These are phyloP conservation scores for Phanerodontia chrysosporium DNA, from an alignment of 768 basidiomycete species.

Conservation along the genomic window DNA sequence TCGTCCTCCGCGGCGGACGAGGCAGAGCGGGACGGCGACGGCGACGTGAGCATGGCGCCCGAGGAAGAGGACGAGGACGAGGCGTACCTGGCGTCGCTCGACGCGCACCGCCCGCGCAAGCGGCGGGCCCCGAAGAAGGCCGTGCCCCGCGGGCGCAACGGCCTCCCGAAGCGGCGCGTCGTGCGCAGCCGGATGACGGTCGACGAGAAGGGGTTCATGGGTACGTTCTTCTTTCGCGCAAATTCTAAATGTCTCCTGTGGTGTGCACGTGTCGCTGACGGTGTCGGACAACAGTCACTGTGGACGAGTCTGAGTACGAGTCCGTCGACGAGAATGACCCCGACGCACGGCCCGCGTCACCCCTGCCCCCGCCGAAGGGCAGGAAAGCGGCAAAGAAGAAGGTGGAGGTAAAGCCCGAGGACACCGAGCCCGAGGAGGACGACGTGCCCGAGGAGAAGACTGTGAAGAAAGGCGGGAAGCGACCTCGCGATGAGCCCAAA, in stretches of 20 bases:
- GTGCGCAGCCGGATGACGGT: conserved; percentile 50
- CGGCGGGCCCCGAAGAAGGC: conserved; percentile 48
- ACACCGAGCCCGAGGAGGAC: neutral
- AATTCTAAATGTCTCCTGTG: neutral
- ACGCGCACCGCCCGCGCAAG: conserved; percentile 24
- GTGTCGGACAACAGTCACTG: conserved; percentile 44
- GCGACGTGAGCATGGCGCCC: conserved; percentile 4
- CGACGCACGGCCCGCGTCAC: conserved; percentile 19
- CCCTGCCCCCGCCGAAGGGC: conserved; percentile 18
- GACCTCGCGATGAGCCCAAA: conserved; percentile 22
- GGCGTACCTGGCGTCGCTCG: neutral
- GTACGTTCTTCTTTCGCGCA: no score
- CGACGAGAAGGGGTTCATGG: conserved; percentile 71
- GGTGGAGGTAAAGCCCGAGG: conserved; percentile 7
- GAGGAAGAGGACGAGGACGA: no score
- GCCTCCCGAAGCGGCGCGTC: conserved; percentile 68
- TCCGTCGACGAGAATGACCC: conserved; percentile 62
- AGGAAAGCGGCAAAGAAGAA: conserved; percentile 18
- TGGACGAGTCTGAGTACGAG: conserved; percentile 81
- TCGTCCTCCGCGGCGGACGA: no score
- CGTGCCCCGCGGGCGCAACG: conserved; percentile 73
- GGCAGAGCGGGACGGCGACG: neutral
- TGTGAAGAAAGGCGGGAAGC: conserved; percentile 20
- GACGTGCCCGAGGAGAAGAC: conserved; percentile 10
- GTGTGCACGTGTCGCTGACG: neutral